These are phyloP conservation scores for Primulina tabacum DNA, from an alignment of 257 asterid species.

Conservation along the genomic window DNA sequence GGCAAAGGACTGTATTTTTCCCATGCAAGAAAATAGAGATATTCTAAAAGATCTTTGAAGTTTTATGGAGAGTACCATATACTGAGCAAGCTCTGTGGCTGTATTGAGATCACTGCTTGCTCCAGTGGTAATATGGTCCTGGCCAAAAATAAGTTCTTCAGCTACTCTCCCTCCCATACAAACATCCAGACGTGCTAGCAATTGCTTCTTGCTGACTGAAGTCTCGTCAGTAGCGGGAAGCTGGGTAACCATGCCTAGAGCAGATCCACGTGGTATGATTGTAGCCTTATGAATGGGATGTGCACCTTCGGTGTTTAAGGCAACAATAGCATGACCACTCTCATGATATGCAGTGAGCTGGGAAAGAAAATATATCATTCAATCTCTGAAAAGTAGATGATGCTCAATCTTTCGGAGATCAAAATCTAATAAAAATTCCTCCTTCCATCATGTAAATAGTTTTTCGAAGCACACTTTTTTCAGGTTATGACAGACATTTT, in stretches of 20 bases:
- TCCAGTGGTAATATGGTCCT: conserved; percentile 88
- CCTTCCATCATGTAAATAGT: neutral
- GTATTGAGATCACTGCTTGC: conserved; percentile 85
- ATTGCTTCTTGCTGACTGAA: conserved; percentile 87
- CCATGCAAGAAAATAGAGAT: neutral
- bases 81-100: conserved; percentile 91
- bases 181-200: conserved; percentile 96
- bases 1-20: neutral
- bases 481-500: too few relatives aligned
- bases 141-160: conserved; percentile 89
- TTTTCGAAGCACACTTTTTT: too few relatives aligned
- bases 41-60: neutral
- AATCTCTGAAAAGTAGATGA: neutral
- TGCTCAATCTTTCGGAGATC: neutral
- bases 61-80: conserved; percentile 53
- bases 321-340: conserved; percentile 96
- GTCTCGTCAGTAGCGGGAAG: conserved; percentile 92
- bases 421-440: neutral
- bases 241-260: conserved; percentile 97
- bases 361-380: conserved; percentile 19
- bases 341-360: conserved; percentile 98
- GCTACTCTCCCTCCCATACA: conserved; percentile 99
- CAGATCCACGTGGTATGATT: conserved; percentile 91
- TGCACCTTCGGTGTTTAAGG: conserved; percentile 92
- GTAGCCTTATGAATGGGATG: conserved; percentile 98